Evolutionary conservation across 2,329 filamentous ascomycete genomes (phyloP).

Genomic region (Trichoderma cornu-damae): DNA sequence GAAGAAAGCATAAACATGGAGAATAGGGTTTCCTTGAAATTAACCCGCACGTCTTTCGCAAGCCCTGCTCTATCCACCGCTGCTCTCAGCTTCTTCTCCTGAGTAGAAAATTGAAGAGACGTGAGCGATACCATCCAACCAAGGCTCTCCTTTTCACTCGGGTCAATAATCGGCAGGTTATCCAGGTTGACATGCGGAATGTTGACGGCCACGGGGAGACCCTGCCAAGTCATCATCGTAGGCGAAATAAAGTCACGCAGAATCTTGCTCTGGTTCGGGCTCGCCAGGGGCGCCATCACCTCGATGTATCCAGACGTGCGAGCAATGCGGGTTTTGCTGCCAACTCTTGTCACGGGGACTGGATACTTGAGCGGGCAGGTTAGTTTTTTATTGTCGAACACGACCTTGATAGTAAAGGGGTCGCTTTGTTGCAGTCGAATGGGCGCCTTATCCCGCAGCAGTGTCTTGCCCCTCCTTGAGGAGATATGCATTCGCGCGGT

Average conservation of each 20-base stretch:
- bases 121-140: conserved; percentile 38
- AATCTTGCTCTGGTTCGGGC: conserved; percentile 23
- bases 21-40: conserved; percentile 47
- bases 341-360: conserved; percentile 34
- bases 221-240: conserved; percentile 24
- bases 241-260: conserved; percentile 37
- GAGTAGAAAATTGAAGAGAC: conserved; percentile 38
- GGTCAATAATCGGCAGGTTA: conserved; percentile 39
- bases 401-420: conserved; percentile 39
- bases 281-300: conserved; percentile 35
- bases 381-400: conserved; percentile 33
- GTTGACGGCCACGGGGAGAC: conserved; percentile 36
- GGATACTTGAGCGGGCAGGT: conserved; percentile 38
- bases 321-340: conserved; percentile 38
- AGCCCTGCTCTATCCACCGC: conserved; percentile 24
- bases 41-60: conserved; percentile 33
- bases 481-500: conserved; percentile 38
- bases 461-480: conserved; percentile 31
- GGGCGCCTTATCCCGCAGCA: conserved; percentile 36
- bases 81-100: conserved; percentile 38
- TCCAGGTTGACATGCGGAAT: conserved; percentile 42
- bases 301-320: conserved; percentile 43
- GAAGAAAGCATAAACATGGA: conserved; percentile 43
- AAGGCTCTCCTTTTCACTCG: conserved; percentile 32
- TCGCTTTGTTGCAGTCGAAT: conserved; percentile 36